These are phyloP conservation scores for Solanum rostratum DNA, from an alignment of 257 asterid genomes.

Conservation along the genomic window DNA sequence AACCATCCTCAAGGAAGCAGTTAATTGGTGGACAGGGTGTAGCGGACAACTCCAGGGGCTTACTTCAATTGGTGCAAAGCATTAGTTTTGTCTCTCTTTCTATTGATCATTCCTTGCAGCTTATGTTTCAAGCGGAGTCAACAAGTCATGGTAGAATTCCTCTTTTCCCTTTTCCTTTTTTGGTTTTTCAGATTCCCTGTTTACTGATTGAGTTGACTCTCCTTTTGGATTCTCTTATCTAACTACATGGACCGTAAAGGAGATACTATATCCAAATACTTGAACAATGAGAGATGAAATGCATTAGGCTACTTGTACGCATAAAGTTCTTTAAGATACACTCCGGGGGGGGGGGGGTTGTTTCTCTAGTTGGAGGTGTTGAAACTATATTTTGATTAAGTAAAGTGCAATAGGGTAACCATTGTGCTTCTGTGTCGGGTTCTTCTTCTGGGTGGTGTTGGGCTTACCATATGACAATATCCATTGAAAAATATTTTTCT, in stretches of 20 bases:
- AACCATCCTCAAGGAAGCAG: slow-evolving; percentile 79
- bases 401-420: background rate
- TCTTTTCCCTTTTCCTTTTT: background rate
- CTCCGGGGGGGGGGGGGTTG: background rate
- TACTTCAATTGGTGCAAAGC: slow-evolving; percentile 95
- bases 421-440: background rate
- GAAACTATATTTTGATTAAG: background rate
- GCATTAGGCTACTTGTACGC: background rate
- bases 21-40: slow-evolving; percentile 57
- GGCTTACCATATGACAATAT: background rate
- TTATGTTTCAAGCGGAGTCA: slow-evolving; percentile 72
- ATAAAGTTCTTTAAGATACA: background rate
- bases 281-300: background rate
- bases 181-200: background rate
- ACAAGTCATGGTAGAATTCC: slow-evolving; percentile 50
- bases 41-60: slow-evolving; percentile 75
- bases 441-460: background rate
- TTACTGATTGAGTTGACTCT: background rate
- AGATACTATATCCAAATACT: background rate
- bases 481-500: background rate
- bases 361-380: background rate
- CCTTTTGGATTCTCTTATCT: background rate
- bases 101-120: slow-evolving; percentile 83
- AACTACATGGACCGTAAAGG: background rate
- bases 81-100: slow-evolving; percentile 85